Percentiles rank a stretch among this genome's conserved stretches.
phyloP scores from a whole-genome alignment of 2,329 filamentous ascomycete genomes.

The Neofusicoccum sp. region DNA sequence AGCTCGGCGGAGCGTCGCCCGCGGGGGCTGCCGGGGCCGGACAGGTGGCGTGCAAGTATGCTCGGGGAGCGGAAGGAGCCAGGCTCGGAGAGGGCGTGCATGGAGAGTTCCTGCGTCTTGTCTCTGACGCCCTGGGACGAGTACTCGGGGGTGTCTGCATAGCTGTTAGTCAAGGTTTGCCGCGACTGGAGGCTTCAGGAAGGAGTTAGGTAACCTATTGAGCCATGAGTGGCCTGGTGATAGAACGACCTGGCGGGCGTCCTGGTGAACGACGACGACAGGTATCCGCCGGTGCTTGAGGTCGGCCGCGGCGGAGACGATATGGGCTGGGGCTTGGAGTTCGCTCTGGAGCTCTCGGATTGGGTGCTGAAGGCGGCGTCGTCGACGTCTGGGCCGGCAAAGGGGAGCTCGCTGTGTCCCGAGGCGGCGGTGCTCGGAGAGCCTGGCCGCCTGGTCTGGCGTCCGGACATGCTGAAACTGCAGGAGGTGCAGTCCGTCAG shows the following conservation, averaged over 20 bases:
- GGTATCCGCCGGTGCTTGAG: slow-evolving; percentile 14
- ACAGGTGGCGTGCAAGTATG: slow-evolving; percentile 10
- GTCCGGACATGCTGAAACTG: slow-evolving; percentile 3
- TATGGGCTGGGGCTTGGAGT: slow-evolving; percentile 11
- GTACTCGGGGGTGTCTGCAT: slow-evolving; percentile 69
- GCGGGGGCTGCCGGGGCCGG: slow-evolving; percentile 1
- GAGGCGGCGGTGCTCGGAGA: neutral
- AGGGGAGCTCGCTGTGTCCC: slow-evolving; percentile 15
- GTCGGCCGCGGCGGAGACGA: slow-evolving; percentile 11
- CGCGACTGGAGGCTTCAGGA: neutral
- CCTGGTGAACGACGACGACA: slow-evolving; percentile 25
- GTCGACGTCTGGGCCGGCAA: slow-evolving; percentile 18
- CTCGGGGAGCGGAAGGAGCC: slow-evolving; percentile 18
- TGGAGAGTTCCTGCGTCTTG: slow-evolving; percentile 83
- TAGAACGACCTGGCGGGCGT: slow-evolving; percentile 72
- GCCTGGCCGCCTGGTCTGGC: slow-evolving; percentile 6
- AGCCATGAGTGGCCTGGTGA: slow-evolving; percentile 62
- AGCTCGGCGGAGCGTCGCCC: slow-evolving; percentile 1
- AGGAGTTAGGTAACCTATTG: slow-evolving; percentile 42
- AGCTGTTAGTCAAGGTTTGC: slow-evolving; percentile 5
- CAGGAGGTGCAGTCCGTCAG: slow-evolving; percentile 4
- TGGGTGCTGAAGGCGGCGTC: slow-evolving; percentile 11
- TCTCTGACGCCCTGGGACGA: slow-evolving; percentile 75
- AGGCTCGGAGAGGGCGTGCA: slow-evolving; percentile 61
- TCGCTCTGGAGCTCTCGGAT: slow-evolving; percentile 1